A percentile compares a stretch with the other conserved stretches of the same genome.
These are phyloP conservation scores for Hygrocybe coccinea DNA, from an alignment of 768 basidiomycete genomes.

Conservation along the genomic window DNA sequence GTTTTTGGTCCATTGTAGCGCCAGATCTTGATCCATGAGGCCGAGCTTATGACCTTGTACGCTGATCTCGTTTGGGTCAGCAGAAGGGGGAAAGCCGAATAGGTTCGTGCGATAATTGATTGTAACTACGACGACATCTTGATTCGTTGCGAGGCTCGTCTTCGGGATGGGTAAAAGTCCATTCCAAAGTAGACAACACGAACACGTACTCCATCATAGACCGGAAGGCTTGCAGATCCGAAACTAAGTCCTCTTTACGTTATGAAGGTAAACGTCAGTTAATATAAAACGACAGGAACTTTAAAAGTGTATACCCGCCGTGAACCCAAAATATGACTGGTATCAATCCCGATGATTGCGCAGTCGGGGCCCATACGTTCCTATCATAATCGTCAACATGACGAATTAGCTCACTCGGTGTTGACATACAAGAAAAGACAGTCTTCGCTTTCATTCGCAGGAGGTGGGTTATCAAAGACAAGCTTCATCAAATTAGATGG, in stretches of 20 bases:
- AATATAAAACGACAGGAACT: too few species aligned
- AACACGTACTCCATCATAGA: neutral
- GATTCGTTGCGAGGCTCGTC: conserved; percentile 25
- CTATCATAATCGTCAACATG: too few species aligned
- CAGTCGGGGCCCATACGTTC: too few species aligned
- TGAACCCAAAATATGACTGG: too few species aligned
- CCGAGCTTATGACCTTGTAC: conserved; percentile 51
- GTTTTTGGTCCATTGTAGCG: conserved; percentile 58
- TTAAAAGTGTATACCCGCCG: too few species aligned
- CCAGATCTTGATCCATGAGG: conserved; percentile 56
- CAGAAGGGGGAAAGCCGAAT: conserved; percentile 56
- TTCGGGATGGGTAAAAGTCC: neutral
- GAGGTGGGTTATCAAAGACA: too few species aligned
- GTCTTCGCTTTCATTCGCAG: too few species aligned
- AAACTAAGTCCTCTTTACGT: neutral
- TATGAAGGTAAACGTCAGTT: too few species aligned
- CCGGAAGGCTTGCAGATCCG: neutral
- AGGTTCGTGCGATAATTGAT: conserved; percentile 62
- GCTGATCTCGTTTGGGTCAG: conserved; percentile 38
- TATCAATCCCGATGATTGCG: too few species aligned
- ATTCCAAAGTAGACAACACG: neutral
- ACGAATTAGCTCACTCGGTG: too few species aligned
- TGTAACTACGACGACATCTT: conserved; percentile 59
- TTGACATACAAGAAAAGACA: too few species aligned
- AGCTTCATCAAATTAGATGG: too few species aligned